Evolutionary conservation across 768 basidiomycete species (phyloP).

Genomic region (Xerocomellus chrysenteron): DNA sequence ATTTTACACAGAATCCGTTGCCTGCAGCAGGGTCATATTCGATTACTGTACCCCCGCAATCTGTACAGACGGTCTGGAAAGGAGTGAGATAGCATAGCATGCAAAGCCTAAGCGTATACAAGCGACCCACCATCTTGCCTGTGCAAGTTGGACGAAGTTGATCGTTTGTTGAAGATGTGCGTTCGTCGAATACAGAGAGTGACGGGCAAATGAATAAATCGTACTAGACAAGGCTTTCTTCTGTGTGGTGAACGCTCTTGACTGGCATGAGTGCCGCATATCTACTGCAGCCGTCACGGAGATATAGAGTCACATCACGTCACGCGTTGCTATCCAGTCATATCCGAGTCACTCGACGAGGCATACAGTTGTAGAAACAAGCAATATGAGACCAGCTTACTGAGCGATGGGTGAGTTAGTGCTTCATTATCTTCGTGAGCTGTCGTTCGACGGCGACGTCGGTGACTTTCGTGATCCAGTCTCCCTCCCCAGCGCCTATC

Average conservation of each 20-base stretch:
- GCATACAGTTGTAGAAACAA: too few relatives aligned
- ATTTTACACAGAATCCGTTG: constrained; percentile 81
- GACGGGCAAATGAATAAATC: not conserved
- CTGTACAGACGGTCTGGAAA: constrained; percentile 60
- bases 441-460: constrained; percentile 88
- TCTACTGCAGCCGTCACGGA: not conserved
- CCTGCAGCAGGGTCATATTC: constrained; percentile 84
- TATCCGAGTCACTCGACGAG: constrained; percentile 3
- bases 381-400: not conserved
- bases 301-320: constrained; percentile 6
- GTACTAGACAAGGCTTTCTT: not conserved
- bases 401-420: constrained; percentile 72
- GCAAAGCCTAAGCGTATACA: not conserved
- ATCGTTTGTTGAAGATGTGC: not conserved
- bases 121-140: constrained; percentile 18
- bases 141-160: not conserved
- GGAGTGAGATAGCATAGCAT: not conserved
- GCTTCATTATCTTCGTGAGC: constrained; percentile 79
- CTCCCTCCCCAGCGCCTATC: not conserved
- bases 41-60: constrained; percentile 81
- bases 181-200: not conserved
- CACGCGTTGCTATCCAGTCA: constrained; percentile 6
- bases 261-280: too few relatives aligned
- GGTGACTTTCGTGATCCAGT: constrained; percentile 51
- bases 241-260: not conserved